Evolutionary conservation across 148 eudicot species (phyloP).

Genomic region (Cornus suecica): DNA sequence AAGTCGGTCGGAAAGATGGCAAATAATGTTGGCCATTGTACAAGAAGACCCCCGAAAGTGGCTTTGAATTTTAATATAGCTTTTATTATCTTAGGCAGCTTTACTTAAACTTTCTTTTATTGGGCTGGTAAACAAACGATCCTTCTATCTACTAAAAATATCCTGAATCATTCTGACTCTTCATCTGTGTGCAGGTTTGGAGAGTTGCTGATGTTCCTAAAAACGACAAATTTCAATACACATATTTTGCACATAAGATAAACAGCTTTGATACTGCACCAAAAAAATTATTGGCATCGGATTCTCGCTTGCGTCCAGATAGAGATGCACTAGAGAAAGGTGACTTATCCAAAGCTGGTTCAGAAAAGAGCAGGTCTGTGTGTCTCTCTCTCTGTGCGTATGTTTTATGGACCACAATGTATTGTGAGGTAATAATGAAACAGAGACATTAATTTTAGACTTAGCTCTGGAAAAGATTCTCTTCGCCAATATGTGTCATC

Average conservation of each 20-base stretch:
- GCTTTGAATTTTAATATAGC: background rate
- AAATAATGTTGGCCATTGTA: background rate
- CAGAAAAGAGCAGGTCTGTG: constrained; percentile 74
- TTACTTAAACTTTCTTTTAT: background rate
- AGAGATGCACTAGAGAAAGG: constrained; percentile 87
- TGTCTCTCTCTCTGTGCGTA: constrained; percentile 29
- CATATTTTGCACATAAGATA: constrained; percentile 78
- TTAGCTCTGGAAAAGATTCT: background rate
- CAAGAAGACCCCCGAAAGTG: background rate
- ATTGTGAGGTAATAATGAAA: background rate
- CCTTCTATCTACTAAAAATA: background rate
- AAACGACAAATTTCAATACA: constrained; percentile 76
- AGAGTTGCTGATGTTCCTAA: constrained; percentile 59
- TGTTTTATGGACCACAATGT: background rate
- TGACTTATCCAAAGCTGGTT: constrained; percentile 74
- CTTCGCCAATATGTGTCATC: background rate
- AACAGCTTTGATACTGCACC: constrained; percentile 87
- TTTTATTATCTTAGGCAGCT: background rate
- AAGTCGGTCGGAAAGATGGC: background rate
- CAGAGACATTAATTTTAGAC: background rate
- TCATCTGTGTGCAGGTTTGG: constrained; percentile 54
- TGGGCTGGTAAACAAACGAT: background rate
- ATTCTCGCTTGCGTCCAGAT: constrained; percentile 87
- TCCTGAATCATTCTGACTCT: background rate
- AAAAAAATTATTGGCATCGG: constrained; percentile 72